Conservation (phyloP, 2,329 filamentous ascomycete species). For the Microsporum canis region DNA sequence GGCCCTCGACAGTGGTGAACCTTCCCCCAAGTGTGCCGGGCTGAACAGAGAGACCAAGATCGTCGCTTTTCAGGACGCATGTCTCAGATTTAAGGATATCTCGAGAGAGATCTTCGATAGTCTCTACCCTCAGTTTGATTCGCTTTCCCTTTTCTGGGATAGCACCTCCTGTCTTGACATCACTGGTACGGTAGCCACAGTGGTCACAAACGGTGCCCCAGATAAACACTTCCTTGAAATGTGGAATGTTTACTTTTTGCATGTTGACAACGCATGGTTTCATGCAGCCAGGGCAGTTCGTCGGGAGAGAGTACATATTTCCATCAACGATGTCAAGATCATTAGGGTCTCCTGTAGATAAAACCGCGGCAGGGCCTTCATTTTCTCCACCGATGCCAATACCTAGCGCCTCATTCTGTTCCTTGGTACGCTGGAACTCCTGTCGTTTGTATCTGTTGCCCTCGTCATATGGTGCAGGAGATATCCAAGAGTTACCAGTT, state of each 20-base stretch:
- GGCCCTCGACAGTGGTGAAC: constrained; percentile 92
- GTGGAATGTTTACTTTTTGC: constrained; percentile 97
- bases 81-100: constrained; percentile 96
- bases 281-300: constrained; percentile 82
- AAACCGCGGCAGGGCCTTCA: constrained; percentile 19
- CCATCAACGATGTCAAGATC: constrained; percentile 81
- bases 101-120: constrained; percentile 62
- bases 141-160: constrained; percentile 76
- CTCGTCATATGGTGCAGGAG: constrained; percentile 61
- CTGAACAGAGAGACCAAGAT: constrained; percentile 77
- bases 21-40: constrained; percentile 89
- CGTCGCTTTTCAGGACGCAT: constrained; percentile 73
- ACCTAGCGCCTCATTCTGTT: constrained; percentile 79
- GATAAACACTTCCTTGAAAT: constrained; percentile 94
- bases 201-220: constrained; percentile 88
- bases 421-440: constrained; percentile 69
- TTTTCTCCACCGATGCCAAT: constrained; percentile 44
- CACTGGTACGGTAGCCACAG: constrained; percentile 90
- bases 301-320: constrained; percentile 85
- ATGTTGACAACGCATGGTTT: constrained; percentile 83
- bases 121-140: constrained; percentile 65
- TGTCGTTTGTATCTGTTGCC: constrained; percentile 83
- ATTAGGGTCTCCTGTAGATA: constrained; percentile 45
- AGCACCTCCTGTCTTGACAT: constrained; percentile 93
- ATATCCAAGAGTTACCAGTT: constrained; percentile 92